phyloP scores from a whole-genome alignment of 2,329 filamentous ascomycete species.

The Cladobotryum mycophilum region DNA sequence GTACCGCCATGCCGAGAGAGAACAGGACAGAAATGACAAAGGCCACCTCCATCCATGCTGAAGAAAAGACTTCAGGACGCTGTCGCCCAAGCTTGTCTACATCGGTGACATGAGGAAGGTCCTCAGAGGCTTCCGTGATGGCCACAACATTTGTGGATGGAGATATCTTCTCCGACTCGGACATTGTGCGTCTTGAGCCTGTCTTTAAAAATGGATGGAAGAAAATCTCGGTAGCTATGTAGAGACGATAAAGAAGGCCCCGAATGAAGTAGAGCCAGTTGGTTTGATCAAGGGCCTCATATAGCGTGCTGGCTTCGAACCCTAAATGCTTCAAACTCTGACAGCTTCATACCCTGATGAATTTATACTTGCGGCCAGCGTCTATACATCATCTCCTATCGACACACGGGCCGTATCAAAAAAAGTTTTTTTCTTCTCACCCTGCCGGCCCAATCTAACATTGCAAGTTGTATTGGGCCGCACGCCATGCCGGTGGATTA shows the following conservation, averaged over 20 bases:
- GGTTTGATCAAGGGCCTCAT: no score
- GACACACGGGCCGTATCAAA: not conserved
- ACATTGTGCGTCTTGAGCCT: constrained; percentile 1
- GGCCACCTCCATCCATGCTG: constrained; percentile 46
- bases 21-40: constrained; percentile 55
- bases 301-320: no score
- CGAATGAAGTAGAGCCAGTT: no score
- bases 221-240: not conserved
- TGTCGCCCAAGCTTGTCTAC: constrained; percentile 54
- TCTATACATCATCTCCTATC: not conserved
- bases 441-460: no score
- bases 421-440: no score
- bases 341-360: no score
- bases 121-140: constrained; percentile 13
- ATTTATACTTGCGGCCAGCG: not conserved
- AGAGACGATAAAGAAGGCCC: no score
- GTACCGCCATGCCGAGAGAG: constrained; percentile 52
- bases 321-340: no score
- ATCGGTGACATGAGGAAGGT: constrained; percentile 17
- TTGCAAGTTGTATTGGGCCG: not conserved
- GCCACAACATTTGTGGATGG: constrained; percentile 8
- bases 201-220: not conserved
- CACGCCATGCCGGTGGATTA: not conserved
- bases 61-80: constrained; percentile 48
- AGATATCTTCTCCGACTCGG: constrained; percentile 5